Evolutionary conservation across 2,329 filamentous ascomycete genomes (phyloP).

Genomic region (Xylaria arbuscula): DNA sequence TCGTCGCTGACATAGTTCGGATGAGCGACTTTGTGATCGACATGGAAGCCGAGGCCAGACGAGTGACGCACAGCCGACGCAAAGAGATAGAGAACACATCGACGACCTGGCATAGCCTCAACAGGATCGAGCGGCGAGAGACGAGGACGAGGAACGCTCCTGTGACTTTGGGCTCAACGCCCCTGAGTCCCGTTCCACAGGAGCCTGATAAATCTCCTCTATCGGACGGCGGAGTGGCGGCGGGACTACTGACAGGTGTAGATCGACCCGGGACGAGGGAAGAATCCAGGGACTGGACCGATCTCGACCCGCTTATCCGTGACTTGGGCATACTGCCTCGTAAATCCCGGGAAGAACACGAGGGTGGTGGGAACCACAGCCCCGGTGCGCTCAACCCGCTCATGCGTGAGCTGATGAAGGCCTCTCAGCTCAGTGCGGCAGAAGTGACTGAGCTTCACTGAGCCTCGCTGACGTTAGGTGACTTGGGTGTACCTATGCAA

Average conservation of each 20-base stretch:
- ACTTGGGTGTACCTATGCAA: background rate
- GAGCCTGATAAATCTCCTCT: constrained; percentile 19
- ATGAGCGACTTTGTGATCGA: constrained; percentile 43
- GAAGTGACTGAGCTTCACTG: constrained; percentile 8
- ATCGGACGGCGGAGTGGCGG: background rate
- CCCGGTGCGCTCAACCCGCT: constrained; percentile 32
- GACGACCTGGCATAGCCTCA: background rate
- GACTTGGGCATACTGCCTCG: constrained; percentile 29
- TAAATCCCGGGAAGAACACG: constrained; percentile 21
- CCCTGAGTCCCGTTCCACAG: constrained; percentile 21
- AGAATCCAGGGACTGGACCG: constrained; percentile 23
- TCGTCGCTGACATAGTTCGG: constrained; percentile 22
- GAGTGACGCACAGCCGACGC: constrained; percentile 29
- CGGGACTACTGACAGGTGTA: background rate
- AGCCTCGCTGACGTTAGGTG: constrained; percentile 7
- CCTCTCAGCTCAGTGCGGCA: constrained; percentile 30
- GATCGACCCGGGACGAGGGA: background rate
- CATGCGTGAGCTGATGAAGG: constrained; percentile 38
- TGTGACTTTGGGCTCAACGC: background rate
- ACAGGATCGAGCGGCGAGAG: background rate
- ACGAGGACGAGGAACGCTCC: background rate
- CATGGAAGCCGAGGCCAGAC: constrained; percentile 37
- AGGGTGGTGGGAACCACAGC: background rate
- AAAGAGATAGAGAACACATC: constrained; percentile 20
- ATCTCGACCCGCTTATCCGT: constrained; percentile 32